Conservation (phyloP, 192 early-diverging fungal genomes). For the Cladochytrium replicatum region DNA sequence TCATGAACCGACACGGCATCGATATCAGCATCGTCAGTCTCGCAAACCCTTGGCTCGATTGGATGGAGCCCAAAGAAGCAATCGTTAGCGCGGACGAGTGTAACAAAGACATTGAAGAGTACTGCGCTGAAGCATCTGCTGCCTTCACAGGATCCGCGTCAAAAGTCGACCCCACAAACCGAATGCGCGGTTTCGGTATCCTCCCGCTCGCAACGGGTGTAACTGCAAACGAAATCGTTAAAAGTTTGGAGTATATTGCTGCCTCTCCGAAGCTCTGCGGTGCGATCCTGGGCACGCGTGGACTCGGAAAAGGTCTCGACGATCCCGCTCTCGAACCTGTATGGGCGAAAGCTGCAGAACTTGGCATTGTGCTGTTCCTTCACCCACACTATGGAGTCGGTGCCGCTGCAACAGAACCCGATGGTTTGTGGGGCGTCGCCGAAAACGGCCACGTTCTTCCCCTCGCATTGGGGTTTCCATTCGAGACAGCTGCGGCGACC, state of each 20-base stretch:
- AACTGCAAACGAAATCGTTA: too few species aligned
- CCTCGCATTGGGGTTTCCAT: conserved; percentile 24
- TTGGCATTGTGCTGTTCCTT: conserved; percentile 15
- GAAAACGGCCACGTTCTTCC: conserved; percentile 21
- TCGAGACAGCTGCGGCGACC: conserved; percentile 23
- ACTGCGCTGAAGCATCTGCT: too few species aligned
- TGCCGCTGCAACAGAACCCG: too few species aligned
- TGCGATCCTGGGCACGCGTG: conserved; percentile 24
- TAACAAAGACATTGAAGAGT: conserved; percentile 18
- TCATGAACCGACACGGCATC: conserved; percentile 17
- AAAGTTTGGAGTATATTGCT: conserved; percentile 18
- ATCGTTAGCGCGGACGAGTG: conserved; percentile 11
- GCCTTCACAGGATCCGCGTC: too few species aligned
- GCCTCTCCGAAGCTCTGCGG: conserved; percentile 13
- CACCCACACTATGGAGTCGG: conserved; percentile 26
- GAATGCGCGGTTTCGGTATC: conserved; percentile 23
- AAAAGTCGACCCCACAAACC: not conserved
- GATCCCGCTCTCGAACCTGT: conserved; percentile 27
- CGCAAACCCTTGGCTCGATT: conserved; percentile 21
- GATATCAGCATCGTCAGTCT: conserved; percentile 11
- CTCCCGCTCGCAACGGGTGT: conserved; percentile 20
- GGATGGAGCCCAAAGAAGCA: conserved; percentile 5
- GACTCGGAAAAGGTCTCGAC: conserved; percentile 25
- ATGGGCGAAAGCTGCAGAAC: conserved; percentile 15
- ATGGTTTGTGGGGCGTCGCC: not conserved